Base-by-base conservation (phyloP, 495 filamentous ascomycete genomes). In the Penicillium bovifimosum region DNA sequence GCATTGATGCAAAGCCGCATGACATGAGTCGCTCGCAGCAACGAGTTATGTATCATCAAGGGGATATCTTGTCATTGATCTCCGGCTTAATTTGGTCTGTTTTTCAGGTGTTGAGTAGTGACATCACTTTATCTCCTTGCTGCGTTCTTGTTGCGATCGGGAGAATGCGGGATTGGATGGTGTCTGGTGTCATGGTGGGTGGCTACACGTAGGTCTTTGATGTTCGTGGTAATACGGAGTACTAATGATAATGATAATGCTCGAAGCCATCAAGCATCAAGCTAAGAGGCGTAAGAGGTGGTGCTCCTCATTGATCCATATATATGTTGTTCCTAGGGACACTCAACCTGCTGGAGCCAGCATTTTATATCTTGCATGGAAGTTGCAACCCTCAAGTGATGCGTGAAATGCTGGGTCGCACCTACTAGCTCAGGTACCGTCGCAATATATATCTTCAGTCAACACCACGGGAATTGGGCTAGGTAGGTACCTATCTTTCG, bases 121-220 rank as follows among this genome's bases (percentile, higher is more conserved):
- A 51, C 38, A 48, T 55, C 34, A 54, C 35, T 11, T 1, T 33
- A 33, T 24, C 20, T 44, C 61, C 62, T 64, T 64, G 59, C 59
- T 55, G 59, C 50, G 50, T 59, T 54, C 34, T 34, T 51, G 16
- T 35, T 38, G 13, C 10, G 50, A 57, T 60, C 24, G 57, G 47
- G 31, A 52, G 36, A 42, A 52, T 53, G 51, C 32, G 48, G 35
- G 47, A 41, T n/a, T n/a, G n/a, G n/a, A n/a, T n/a, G n/a, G n/a
- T n/a, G n/a, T n/a, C n/a, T n/a, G n/a, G n/a, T n/a, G n/a, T n/a
- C n/a, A n/a, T 13, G 5, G 47, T n/a, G n/a, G 18, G 24, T 42
- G 26, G 17, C n/a, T 29, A 27, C 16, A 39, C 20, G 9, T 33
- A 33, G 42, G 16, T n/a, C 16, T 31, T 18, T 32, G 20, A 32